Evolutionary conservation across 176 grass and related monocot species (phyloP), one percentile per base, ranked within the genome.

Genomic region (Oryza meridionalis): DNA sequence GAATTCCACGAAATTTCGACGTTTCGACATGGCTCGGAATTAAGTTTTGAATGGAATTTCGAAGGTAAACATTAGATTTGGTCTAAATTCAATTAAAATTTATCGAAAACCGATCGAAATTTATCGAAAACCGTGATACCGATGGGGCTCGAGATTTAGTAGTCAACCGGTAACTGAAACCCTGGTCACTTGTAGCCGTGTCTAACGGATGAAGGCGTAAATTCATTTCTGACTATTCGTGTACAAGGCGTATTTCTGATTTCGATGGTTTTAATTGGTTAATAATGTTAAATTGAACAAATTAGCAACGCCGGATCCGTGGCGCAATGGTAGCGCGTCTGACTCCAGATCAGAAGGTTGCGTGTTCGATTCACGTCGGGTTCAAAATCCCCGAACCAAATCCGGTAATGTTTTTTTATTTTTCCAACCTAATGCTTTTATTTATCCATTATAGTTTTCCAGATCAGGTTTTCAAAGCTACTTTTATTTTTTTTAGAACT

Each of bases 311-410:
- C 0, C 58, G 95, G 92, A 97, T 94, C 95, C 90, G 83, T 95
- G 90, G 92, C 95, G 89, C 91, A 92, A 95, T 95, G 92, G 92
- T 98, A 94, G 95, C 95, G 87, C 89, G 89, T 93, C 92, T 97
- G 88, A 97, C 95, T 97, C 90, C 92, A 98, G 92, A 98, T 98
- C 92, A 97, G 90, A 94, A 97, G 95, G 95, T 94, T 87, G 93
- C 84, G 86, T 94, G 88, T 93, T 94, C 90, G 90, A 94, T 95
- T 93, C 91, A 98, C 89, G 96, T 90, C 91, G 91, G 96, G 93
- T 93, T 98, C 91, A 98, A 93, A 47, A 24, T 47, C 86, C 86
- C 74, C 55, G 55, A 61, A 22, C 7, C 0, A n/a, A 61, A 61
- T 61, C 58, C n/a, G 58, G 58, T 24, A 2, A 8, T 62, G 0